Conservation (phyloP, 148 eudicot genomes). For the Mesembryanthemum crystallinum region DNA sequence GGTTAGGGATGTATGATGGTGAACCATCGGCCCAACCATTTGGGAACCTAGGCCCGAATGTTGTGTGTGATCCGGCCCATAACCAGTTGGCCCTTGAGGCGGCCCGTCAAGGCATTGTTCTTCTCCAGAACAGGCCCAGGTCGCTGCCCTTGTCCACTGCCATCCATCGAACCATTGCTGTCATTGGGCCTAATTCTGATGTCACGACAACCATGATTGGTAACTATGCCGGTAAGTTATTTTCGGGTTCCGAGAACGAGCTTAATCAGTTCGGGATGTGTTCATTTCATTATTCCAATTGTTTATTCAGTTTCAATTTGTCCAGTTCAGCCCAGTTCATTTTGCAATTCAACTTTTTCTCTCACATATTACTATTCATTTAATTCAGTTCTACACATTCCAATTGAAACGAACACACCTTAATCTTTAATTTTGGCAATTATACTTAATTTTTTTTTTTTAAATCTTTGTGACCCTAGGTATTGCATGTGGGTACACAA, state of each 20-base stretch:
- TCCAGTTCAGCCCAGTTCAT: too few species aligned
- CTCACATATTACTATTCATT: too few species aligned
- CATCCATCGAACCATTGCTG: constrained; percentile 39
- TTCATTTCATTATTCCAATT: too few species aligned
- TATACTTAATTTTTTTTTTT: too few species aligned
- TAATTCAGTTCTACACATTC: too few species aligned
- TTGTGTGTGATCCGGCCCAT: constrained; percentile 70
- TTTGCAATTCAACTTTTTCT: too few species aligned
- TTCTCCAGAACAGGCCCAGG: constrained; percentile 52
- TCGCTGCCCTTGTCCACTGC: constrained; percentile 55
- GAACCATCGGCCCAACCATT: constrained; percentile 60
- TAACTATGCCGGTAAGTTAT: constrained; percentile 53
- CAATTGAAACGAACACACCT: too few species aligned
- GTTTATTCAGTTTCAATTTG: too few species aligned
- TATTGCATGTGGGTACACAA: constrained; percentile 64
- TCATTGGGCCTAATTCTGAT: constrained; percentile 62
- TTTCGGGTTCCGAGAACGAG: background rate
- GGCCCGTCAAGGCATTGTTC: constrained; percentile 85
- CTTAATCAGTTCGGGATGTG: background rate
- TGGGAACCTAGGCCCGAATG: constrained; percentile 61
- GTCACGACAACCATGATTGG: constrained; percentile 62
- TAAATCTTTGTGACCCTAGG: too few species aligned
- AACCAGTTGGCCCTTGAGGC: constrained; percentile 77
- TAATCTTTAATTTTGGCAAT: too few species aligned
- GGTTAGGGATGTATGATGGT: constrained; percentile 92